A percentile compares a stretch with the other conserved stretches of the same genome.
Conservation (phyloP, 805 yeast genomes). For the Clavispora santaluciae region DNA sequence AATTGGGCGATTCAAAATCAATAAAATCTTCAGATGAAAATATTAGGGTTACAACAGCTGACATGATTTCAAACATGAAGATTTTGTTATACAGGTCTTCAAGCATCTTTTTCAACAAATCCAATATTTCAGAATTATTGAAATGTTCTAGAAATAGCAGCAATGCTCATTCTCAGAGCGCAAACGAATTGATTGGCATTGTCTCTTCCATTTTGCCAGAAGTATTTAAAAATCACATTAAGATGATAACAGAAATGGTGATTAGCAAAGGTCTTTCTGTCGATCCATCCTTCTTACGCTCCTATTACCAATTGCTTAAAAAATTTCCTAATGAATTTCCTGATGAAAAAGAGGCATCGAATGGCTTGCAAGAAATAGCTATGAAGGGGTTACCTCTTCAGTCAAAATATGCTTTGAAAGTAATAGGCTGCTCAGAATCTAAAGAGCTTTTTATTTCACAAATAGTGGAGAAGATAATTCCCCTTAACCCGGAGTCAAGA, state of each 20-base stretch:
- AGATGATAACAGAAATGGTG: conserved; percentile 42
- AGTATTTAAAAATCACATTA: conserved; percentile 56
- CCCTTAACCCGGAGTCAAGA: conserved; percentile 37
- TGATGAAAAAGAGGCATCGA: conserved; percentile 39
- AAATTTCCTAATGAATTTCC: conserved; percentile 47
- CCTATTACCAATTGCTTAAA: conserved; percentile 55
- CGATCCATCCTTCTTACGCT: conserved; percentile 35
- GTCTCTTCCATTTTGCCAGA: conserved; percentile 60
- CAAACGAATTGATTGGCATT: conserved; percentile 54
- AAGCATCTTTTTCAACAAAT: conserved; percentile 56
- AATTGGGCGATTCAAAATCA: conserved; percentile 49
- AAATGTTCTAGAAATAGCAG: conserved; percentile 35
- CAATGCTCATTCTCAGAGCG: conserved; percentile 24
- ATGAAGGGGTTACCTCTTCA: conserved; percentile 51
- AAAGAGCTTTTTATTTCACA: conserved; percentile 37
- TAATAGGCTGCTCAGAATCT: conserved; percentile 45
- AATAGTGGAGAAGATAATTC: conserved; percentile 43
- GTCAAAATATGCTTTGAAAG: conserved; percentile 60
- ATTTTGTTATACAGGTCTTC: conserved; percentile 60
- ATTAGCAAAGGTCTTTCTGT: conserved; percentile 14
- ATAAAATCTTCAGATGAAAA: conserved; percentile 32
- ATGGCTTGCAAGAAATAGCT: conserved; percentile 44
- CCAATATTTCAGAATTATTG: conserved; percentile 56
- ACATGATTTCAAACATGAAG: conserved; percentile 50
- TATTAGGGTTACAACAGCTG: conserved; percentile 37